A percentile compares a stretch with the other conserved stretches of the same genome.
Conservation (phyloP, 1,139 yeast species). For the Sugiyamaella sp. region DNA sequence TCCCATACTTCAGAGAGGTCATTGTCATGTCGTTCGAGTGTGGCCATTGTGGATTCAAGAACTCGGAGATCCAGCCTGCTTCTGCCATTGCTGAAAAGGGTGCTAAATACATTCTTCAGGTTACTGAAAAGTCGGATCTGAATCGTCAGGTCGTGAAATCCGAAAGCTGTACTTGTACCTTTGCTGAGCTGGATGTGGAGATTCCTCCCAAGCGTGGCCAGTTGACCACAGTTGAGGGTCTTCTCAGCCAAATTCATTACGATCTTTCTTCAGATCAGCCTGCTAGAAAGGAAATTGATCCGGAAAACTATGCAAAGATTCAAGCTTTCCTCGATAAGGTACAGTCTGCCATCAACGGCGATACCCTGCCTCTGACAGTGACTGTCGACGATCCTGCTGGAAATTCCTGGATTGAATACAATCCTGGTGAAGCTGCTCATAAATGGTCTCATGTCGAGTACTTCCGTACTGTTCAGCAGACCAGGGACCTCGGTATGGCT, state of each 20-base stretch:
- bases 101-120: slow-evolving; percentile 65
- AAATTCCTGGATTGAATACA: slow-evolving; percentile 92
- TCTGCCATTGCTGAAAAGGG: slow-evolving; percentile 82
- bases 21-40: slow-evolving; percentile 95
- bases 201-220: slow-evolving; percentile 96
- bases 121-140: slow-evolving; percentile 75
- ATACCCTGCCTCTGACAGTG: slow-evolving; percentile 76
- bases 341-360: slow-evolving; percentile 60
- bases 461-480: slow-evolving; percentile 84
- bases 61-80: slow-evolving; percentile 94
- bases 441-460: slow-evolving; percentile 90
- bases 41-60: slow-evolving; percentile 90
- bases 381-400: slow-evolving; percentile 94
- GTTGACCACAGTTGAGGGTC: slow-evolving; percentile 88
- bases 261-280: slow-evolving; percentile 84
- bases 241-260: slow-evolving; percentile 78
- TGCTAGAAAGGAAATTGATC: slow-evolving; percentile 69
- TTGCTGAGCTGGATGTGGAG: slow-evolving; percentile 85
- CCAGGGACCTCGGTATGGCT: slow-evolving; percentile 80
- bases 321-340: slow-evolving; percentile 67
- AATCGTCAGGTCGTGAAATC: slow-evolving; percentile 92
- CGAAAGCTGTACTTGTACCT: slow-evolving; percentile 80
- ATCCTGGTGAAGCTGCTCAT: slow-evolving; percentile 86
- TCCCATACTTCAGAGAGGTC: slow-evolving; percentile 90
- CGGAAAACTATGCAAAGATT: slow-evolving; percentile 75